Percentiles rank a stretch among this genome's conserved stretches.
phyloP scores from a whole-genome alignment of 2,329 filamentous ascomycete genomes.

The Fusarium xyrophilum region DNA sequence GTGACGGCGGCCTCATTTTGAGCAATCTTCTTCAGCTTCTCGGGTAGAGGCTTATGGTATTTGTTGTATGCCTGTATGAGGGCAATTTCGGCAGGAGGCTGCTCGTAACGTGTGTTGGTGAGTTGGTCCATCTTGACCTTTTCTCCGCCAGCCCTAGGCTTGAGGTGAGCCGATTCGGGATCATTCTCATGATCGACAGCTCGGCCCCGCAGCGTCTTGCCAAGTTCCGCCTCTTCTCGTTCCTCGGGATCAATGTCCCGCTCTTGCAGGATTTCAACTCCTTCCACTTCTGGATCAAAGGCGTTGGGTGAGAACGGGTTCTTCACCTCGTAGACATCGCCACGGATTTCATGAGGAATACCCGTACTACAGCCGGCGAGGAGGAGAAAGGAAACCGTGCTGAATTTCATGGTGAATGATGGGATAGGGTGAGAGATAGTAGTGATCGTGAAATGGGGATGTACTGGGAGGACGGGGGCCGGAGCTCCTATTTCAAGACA shows the following conservation, averaged over 20 bases:
- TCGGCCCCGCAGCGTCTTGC: background rate
- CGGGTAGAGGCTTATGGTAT: conserved; percentile 46
- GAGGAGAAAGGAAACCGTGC: conserved; percentile 30
- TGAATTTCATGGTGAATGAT: conserved; percentile 30
- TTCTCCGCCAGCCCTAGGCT: conserved; percentile 16
- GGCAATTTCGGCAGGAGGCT: conserved; percentile 43
- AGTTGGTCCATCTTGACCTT: conserved; percentile 45
- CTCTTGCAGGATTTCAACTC: background rate
- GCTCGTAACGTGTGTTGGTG: conserved; percentile 45
- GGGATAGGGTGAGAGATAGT: background rate
- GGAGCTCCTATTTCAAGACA: conserved; percentile 31
- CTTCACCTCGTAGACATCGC: conserved; percentile 8
- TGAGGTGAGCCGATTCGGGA: conserved; percentile 7
- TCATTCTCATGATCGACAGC: conserved; percentile 4
- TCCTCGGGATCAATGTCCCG: background rate
- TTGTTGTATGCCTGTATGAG: conserved; percentile 48
- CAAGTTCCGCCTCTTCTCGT: background rate
- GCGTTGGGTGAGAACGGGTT: background rate
- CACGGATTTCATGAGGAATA: conserved; percentile 18
- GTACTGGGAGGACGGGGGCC: background rate
- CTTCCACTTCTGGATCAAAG: background rate
- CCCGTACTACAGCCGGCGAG: conserved; percentile 24
- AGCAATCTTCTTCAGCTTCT: conserved; percentile 35
- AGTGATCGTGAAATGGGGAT: background rate
- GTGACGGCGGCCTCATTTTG: conserved; percentile 30